Evolutionary conservation across 1,284 basidiomycete species (phyloP).

Genomic region (Puccinia triticina): DNA sequence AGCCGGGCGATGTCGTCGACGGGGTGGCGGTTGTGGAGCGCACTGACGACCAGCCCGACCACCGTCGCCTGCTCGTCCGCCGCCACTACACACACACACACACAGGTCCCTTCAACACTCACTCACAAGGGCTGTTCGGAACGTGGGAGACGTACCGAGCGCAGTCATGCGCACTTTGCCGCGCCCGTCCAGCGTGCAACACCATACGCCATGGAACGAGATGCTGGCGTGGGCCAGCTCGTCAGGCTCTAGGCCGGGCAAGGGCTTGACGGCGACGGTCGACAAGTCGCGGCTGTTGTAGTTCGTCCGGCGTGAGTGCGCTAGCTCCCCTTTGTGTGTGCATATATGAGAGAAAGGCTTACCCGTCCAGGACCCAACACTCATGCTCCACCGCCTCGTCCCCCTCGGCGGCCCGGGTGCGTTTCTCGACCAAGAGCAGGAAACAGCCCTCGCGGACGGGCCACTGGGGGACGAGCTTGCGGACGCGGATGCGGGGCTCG

Average conservation of each 20-base stretch:
- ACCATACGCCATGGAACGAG: constrained; percentile 21
- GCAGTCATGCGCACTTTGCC: constrained; percentile 25
- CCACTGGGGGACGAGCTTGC: constrained; percentile 12
- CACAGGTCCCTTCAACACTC: too few species aligned
- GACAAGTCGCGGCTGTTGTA: constrained; percentile 11
- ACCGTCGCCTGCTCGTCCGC: background rate
- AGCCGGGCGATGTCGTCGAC: constrained; percentile 19
- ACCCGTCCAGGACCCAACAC: constrained; percentile 30
- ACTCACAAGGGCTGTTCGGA: too few species aligned
- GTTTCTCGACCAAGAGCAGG: constrained; percentile 8
- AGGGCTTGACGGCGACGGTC: background rate
- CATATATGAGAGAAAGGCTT: background rate
- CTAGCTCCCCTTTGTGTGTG: too few species aligned
- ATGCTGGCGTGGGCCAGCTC: background rate
- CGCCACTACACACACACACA: background rate
- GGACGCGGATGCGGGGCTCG: background rate
- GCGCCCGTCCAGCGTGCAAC: constrained; percentile 3
- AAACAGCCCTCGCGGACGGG: constrained; percentile 12
- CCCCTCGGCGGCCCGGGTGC: too few species aligned
- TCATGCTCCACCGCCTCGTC: background rate
- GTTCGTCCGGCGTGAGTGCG: too few species aligned
- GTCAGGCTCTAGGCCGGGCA: background rate
- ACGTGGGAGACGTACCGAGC: background rate
- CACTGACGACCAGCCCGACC: constrained; percentile 11
- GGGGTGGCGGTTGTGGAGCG: constrained; percentile 19